A percentile compares a stretch with the other conserved stretches of the same genome.
Conservation (phyloP, 208 protist species). For the Crithidia expoeki region DNA sequence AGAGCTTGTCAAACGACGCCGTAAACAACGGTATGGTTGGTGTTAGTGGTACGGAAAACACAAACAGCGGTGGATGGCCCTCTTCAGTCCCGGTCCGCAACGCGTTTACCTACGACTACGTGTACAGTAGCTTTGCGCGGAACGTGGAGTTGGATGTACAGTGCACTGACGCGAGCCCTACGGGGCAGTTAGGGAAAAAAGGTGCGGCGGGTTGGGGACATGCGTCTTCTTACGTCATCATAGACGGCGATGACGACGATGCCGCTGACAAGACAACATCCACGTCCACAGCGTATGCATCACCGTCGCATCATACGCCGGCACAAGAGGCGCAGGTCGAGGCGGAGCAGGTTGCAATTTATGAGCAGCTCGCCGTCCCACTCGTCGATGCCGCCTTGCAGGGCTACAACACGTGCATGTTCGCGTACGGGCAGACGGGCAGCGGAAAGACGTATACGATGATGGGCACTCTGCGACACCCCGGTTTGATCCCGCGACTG, state of each 20-base stretch:
- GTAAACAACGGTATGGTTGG: not conserved
- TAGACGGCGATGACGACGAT: constrained; percentile 2
- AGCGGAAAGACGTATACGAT: constrained; percentile 95
- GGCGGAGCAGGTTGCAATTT: constrained; percentile 59
- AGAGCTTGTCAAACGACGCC: not conserved
- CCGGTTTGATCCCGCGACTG: constrained; percentile 79
- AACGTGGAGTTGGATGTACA: constrained; percentile 40
- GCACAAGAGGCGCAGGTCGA: constrained; percentile 49
- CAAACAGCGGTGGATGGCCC: not conserved
- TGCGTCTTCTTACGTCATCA: constrained; percentile 10
- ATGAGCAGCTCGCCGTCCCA: constrained; percentile 46
- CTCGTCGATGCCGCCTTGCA: constrained; percentile 51
- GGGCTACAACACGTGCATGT: constrained; percentile 87
- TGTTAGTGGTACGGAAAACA: too few species aligned
- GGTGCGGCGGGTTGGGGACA: not conserved
- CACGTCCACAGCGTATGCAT: not conserved
- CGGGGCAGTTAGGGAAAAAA: not conserved
- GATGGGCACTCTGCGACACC: constrained; percentile 69
- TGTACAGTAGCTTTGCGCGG: constrained; percentile 65
- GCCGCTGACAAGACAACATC: not conserved
- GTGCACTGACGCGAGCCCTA: not conserved
- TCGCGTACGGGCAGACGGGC: constrained; percentile 91
- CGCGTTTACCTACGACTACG: constrained; percentile 66
- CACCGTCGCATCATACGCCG: constrained; percentile 2
- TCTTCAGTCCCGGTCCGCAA: constrained; percentile 16